A percentile compares a stretch with the other conserved stretches of the same genome.
Evolutionary conservation across 129 eudicot genomes (phyloP).

Genomic region (Flaveria brownii): DNA sequence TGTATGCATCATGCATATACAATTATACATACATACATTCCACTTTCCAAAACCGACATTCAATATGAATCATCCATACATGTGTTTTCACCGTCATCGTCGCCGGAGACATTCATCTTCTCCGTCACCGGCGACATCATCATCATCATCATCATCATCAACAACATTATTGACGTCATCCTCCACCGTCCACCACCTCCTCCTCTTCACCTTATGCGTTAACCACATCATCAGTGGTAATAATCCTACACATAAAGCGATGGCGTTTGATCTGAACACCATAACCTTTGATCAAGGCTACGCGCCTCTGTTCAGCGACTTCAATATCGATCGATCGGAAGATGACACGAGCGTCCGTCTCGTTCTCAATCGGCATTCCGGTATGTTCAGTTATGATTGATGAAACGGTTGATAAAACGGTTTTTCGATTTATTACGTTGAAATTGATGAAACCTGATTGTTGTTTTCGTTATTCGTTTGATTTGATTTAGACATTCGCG

Average conservation of each 20-base stretch:
- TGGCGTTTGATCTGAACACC: constrained; percentile 59
- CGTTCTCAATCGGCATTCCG: constrained; percentile 86
- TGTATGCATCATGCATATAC: constrained; percentile 3
- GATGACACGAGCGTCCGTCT: constrained; percentile 69
- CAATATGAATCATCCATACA: constrained; percentile 19
- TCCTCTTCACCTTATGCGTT: constrained; percentile 26
- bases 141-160: background rate
- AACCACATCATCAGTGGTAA: background rate
- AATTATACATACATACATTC: background rate
- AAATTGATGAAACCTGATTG: background rate
- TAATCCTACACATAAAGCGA: constrained; percentile 17
- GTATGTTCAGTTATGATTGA: constrained; percentile 27
- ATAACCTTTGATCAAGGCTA: constrained; percentile 65
- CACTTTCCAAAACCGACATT: constrained; percentile 8
- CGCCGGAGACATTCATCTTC: constrained; percentile 28
- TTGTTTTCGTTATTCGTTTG: background rate
- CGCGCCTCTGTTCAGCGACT: constrained; percentile 84
- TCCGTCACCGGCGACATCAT: constrained; percentile 17
- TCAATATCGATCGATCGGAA: constrained; percentile 63
- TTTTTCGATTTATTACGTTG: background rate
- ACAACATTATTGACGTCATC: constrained; percentile 25
- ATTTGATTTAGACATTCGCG: constrained; percentile 16
- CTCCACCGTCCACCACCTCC: constrained; percentile 23
- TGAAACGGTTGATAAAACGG: background rate
- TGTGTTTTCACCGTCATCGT: constrained; percentile 4